These are phyloP conservation scores for Gynochthodes officinalis DNA, from an alignment of 257 asterid genomes.

Conservation along the genomic window DNA sequence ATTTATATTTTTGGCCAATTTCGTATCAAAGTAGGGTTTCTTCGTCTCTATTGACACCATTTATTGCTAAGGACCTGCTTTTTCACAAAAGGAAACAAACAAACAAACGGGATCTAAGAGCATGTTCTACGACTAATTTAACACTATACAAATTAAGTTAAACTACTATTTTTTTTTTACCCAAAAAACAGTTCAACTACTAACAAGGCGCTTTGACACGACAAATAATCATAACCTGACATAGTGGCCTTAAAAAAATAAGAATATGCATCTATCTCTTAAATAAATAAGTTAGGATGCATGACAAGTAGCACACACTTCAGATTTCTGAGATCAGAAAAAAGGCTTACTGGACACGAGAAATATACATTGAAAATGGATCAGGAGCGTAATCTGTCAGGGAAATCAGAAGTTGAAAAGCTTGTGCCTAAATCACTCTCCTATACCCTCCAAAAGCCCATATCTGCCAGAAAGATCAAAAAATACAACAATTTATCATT, in stretches of 20 bases:
- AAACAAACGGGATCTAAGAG: too few species aligned
- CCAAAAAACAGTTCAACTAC: too few species aligned
- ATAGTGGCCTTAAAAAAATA: neutral
- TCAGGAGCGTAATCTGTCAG: constrained; percentile 13
- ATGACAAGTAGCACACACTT: neutral
- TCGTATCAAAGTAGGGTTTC: too few species aligned
- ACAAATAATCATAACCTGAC: neutral
- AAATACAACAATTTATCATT: neutral
- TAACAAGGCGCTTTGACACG: neutral
- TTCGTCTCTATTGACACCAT: too few species aligned
- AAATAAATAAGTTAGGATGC: neutral
- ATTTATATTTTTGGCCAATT: too few species aligned
- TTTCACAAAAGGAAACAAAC: too few species aligned
- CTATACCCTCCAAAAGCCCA: constrained; percentile 99
- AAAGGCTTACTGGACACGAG: constrained; percentile 1
- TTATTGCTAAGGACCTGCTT: too few species aligned
- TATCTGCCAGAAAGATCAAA: constrained; percentile 46
- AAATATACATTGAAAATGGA: neutral
- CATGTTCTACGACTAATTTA: too few species aligned
- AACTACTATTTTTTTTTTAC: too few species aligned
- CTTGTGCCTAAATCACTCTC: constrained; percentile 48
- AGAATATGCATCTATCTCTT: constrained; percentile 5
- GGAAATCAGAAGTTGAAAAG: neutral
- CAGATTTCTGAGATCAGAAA: neutral
- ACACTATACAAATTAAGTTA: too few species aligned